Evolutionary conservation across 2,329 filamentous ascomycete species (phyloP).

Genomic region (Elsinoe perseae): DNA sequence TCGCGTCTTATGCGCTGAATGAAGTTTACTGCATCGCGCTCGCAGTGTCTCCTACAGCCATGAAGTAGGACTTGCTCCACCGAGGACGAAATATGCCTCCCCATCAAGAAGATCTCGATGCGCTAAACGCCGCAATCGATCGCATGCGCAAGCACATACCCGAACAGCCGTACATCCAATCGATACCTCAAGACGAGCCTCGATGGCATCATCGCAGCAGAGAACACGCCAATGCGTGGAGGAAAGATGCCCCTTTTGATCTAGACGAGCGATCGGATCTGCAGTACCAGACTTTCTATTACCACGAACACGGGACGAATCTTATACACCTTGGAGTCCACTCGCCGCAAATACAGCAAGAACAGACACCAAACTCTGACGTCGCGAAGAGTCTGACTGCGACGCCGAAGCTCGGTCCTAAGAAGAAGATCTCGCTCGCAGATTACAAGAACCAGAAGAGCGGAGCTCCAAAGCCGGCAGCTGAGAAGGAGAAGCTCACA

Average conservation of each 20-base stretch:
- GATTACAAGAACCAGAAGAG: slow-evolving; percentile 53
- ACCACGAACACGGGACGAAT: slow-evolving; percentile 44
- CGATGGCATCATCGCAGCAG: slow-evolving; percentile 37
- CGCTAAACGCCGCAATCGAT: slow-evolving; percentile 34
- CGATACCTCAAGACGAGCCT: slow-evolving; percentile 39
- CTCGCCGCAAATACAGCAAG: slow-evolving; percentile 27
- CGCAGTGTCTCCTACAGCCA: neutral
- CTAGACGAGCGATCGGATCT: slow-evolving; percentile 47
- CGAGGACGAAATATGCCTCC: slow-evolving; percentile 13
- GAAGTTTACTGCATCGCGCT: neutral
- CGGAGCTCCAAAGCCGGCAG: slow-evolving; percentile 25
- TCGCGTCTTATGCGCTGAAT: neutral
- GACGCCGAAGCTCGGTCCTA: slow-evolving; percentile 38
- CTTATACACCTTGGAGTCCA: slow-evolving; percentile 17
- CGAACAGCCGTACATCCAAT: slow-evolving; percentile 40
- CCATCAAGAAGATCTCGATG: slow-evolving; percentile 9
- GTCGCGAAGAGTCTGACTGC: slow-evolving; percentile 29
- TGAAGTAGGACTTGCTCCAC: neutral
- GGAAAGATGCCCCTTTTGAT: slow-evolving; percentile 45
- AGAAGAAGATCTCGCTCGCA: slow-evolving; percentile 56
- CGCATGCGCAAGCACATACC: slow-evolving; percentile 38
- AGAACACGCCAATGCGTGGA: slow-evolving; percentile 36
- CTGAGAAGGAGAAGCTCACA: slow-evolving; percentile 16
- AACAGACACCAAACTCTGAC: slow-evolving; percentile 28
- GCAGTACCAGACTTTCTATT: slow-evolving; percentile 56